Conservation (phyloP, 208 protist genomes). For the Trypanosoma scelopori region DNA sequence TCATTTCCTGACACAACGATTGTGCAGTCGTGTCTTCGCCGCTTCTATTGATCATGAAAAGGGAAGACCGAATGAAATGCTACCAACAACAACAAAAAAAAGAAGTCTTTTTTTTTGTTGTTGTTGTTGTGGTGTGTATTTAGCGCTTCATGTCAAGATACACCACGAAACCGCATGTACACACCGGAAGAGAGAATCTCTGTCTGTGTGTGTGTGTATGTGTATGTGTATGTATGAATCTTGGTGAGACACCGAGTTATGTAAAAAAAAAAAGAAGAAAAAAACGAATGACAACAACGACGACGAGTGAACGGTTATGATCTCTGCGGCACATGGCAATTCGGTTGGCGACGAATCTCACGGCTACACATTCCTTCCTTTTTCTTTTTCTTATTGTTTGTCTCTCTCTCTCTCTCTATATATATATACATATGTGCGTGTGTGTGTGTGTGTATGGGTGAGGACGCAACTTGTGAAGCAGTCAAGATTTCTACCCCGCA, state of each 20-base stretch:
- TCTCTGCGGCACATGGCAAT: no score
- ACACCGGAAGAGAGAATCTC: background rate
- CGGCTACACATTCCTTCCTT: no score
- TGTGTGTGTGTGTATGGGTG: no score
- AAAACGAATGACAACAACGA: background rate
- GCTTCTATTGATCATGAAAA: constrained; percentile 58
- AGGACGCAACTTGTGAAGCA: no score
- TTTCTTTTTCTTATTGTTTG: no score
- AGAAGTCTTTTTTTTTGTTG: background rate
- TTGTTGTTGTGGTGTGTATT: background rate
- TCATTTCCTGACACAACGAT: constrained; percentile 75
- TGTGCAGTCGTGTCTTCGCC: constrained; percentile 72
- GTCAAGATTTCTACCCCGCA: no score
- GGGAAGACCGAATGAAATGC: background rate
- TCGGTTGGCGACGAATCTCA: no score
- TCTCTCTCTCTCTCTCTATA: no score
- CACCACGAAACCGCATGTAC: background rate
- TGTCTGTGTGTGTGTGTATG: background rate
- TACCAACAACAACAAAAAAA: no score
- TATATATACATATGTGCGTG: no score
- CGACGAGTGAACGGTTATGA: background rate
- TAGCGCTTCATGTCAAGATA: background rate
- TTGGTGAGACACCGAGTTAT: background rate
- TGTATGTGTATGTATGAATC: background rate
- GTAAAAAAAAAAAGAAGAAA: constrained; percentile 5